Conservation (phyloP, 768 basidiomycete species). For the Crepidotus variabilis region DNA sequence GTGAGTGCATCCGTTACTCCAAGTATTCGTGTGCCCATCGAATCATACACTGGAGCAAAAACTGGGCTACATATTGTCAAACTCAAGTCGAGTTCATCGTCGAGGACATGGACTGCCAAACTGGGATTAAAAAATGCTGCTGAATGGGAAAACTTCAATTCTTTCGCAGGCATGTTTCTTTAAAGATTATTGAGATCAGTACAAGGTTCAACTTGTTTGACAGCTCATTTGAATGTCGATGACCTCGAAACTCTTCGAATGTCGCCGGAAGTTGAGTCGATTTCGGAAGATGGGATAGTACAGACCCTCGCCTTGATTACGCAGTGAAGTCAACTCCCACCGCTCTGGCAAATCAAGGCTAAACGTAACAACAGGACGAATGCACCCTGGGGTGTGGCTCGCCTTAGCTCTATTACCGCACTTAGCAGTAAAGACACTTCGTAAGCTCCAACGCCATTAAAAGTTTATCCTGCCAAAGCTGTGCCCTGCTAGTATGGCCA, state of each 20-base stretch:
- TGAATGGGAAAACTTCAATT: not conserved
- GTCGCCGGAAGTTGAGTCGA: conserved; percentile 18
- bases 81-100: conserved; percentile 20
- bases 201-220: too few species aligned
- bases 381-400: conserved; percentile 31
- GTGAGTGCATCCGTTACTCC: too few species aligned
- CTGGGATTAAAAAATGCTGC: conserved; percentile 6
- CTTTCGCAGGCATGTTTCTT: not conserved
- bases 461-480: too few species aligned
- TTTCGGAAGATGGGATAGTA: conserved; percentile 25
- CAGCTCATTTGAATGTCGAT: conserved; percentile 11
- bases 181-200: too few species aligned
- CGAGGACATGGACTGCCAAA: conserved; percentile 9
- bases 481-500: conserved; percentile 5
- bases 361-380: conserved; percentile 17
- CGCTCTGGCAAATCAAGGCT: not conserved
- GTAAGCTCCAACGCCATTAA: too few species aligned
- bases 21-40: not conserved
- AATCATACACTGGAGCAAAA: conserved; percentile 17
- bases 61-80: conserved; percentile 24
- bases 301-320: conserved; percentile 18
- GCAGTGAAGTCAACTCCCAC: not conserved
- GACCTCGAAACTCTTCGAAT: conserved; percentile 17
- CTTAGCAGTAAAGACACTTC: conserved; percentile 11
- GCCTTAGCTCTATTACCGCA: conserved; percentile 19